Evolutionary conservation across 495 filamentous ascomycete genomes (phyloP), one percentile per base, ranked within the genome.

Genomic region (Penicillium paradoxum): DNA sequence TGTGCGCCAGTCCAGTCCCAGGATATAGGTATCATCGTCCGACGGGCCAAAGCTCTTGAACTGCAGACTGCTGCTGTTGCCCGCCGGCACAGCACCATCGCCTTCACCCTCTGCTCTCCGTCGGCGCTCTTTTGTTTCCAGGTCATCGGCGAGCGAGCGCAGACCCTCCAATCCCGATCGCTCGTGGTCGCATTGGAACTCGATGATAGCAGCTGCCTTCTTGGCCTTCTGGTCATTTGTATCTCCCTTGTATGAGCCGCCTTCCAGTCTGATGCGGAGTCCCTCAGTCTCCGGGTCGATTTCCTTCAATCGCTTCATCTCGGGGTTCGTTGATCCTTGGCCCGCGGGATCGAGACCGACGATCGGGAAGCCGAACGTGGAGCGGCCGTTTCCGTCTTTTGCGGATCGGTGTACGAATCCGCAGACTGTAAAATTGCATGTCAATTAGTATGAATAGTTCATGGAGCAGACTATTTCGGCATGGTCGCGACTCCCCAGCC

Each of bases 1-100:
- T 11, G 93, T 96, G 55, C 73, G 70, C 93, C 93, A 98, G 53
- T 85, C 80, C 61, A 98, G 65, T 46, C 77, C 78, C 49, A 98
- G 65, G 14, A 87, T 70, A 47, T 78, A 74, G 10, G 66, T 56
- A 5, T 74, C 71, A 41, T 75, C 74, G 30, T 76, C 78, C 47
- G 79, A 72, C 2, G 59, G 60, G 8, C 68, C 73, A 65, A 92
- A 96, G 53, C 83, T 80, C 48, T 87, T 73, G 67, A 87, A 92
- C 41, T 83, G 69, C 45, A 97, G 70, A 61, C 85, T 90, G 10
- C 78, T 51, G 74, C 4, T 73, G 64, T 7, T 75, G 49, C 25
- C n/a, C 22, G 24, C 13, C 4, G 30, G 55, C 56, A 17, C 66
- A 37, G n/a, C 34, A 62, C 6, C 56, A 18, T 66, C 64, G 10